Evolutionary conservation across 495 filamentous ascomycete genomes (phyloP).

Genomic region (Aspergillus ellipticus): DNA sequence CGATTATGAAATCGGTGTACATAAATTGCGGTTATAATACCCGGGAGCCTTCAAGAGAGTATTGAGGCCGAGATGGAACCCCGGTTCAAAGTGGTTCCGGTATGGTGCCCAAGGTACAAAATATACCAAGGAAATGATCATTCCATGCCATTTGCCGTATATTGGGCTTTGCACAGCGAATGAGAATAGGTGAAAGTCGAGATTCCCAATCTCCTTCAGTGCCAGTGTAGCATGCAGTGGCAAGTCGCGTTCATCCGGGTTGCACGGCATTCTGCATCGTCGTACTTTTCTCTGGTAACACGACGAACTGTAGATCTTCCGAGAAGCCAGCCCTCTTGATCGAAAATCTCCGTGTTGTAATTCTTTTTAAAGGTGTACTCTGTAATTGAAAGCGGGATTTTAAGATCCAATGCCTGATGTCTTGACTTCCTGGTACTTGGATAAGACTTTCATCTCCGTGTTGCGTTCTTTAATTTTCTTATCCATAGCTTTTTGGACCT

Average conservation of each 20-base stretch:
- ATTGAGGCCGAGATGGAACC: not conserved
- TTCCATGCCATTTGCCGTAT: not conserved
- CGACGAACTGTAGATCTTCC: not conserved
- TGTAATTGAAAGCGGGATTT: not conserved
- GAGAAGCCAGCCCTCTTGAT: not conserved
- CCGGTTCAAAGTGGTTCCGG: not conserved
- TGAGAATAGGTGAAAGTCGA: not conserved
- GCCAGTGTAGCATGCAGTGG: not conserved
- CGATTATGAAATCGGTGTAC: not conserved
- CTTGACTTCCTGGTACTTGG: slow-evolving; percentile 43
- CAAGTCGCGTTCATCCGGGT: not conserved
- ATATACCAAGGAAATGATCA: not conserved
- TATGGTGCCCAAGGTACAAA: not conserved
- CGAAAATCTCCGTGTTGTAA: not conserved
- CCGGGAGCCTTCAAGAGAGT: not conserved
- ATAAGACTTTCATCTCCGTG: slow-evolving; percentile 43
- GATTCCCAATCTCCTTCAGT: not conserved
- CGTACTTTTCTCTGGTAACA: not conserved
- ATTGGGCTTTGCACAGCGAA: not conserved
- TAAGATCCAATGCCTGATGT: slow-evolving; percentile 31
- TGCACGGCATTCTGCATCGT: not conserved
- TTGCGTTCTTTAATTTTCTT: slow-evolving; percentile 46
- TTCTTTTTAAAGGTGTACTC: not conserved
- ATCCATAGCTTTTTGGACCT: slow-evolving; percentile 41
- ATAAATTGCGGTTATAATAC: not conserved